Percentiles rank a stretch among this genome's conserved stretches.
Evolutionary conservation across 805 yeast species (phyloP).

Genomic region (Candida gorgasii): DNA sequence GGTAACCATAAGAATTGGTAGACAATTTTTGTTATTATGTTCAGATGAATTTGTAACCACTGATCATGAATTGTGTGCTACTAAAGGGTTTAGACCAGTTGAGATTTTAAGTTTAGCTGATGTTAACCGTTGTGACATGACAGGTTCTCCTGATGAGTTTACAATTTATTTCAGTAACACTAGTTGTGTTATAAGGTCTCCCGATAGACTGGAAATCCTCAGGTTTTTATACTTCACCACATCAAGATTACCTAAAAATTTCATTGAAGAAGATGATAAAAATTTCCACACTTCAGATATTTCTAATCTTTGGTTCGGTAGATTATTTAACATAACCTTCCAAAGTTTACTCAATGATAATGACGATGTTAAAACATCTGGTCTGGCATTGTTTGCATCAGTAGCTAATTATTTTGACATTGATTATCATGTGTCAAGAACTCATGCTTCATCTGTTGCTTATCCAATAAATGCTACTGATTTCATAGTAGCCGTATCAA

Average conservation of each 20-base stretch:
- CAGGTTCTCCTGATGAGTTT: constrained; percentile 34
- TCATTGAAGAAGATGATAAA: constrained; percentile 22
- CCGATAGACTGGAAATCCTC: constrained; percentile 58
- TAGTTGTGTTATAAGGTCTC: constrained; percentile 32
- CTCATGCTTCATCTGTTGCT: constrained; percentile 57
- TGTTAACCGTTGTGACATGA: constrained; percentile 36
- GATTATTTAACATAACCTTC: constrained; percentile 62
- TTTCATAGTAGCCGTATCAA: constrained; percentile 58
- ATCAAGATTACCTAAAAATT: constrained; percentile 47
- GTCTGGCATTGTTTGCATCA: constrained; percentile 63
- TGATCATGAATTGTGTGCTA: constrained; percentile 21
- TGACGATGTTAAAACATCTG: constrained; percentile 59
- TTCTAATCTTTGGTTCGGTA: constrained; percentile 49
- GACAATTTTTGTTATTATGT: constrained; percentile 61
- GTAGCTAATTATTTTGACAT: constrained; percentile 60
- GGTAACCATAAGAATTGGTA: constrained; percentile 67
- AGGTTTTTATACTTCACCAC: constrained; percentile 69
- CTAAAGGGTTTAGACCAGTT: constrained; percentile 33
- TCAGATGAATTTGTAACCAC: constrained; percentile 23
- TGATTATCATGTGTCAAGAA: constrained; percentile 57
- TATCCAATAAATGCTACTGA: constrained; percentile 69
- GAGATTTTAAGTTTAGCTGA: constrained; percentile 36
- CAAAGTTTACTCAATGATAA: constrained; percentile 66
- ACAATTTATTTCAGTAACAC: constrained; percentile 30
- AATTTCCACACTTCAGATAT: constrained; percentile 16